phyloP scores from a whole-genome alignment of 257 asterid genomes.

The Solanum clarkiae region DNA sequence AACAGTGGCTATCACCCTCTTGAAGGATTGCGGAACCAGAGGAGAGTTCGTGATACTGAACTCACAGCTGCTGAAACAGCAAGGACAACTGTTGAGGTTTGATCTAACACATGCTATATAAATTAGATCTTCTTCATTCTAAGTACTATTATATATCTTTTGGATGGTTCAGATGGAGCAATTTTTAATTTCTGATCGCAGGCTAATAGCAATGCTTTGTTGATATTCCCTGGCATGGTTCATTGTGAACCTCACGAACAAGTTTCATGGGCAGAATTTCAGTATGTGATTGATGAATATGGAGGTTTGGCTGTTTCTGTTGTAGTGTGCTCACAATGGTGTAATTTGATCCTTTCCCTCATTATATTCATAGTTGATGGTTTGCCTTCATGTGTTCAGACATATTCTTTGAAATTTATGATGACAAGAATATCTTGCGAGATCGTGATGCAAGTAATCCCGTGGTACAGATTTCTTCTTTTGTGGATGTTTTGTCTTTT shows the following conservation, averaged over 20 bases:
- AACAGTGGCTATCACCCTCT: conserved; percentile 62
- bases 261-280: conserved; percentile 65
- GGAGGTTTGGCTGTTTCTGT: conserved; percentile 41
- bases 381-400: conserved; percentile 28
- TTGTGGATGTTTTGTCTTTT: background rate
- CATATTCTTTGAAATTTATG: conserved; percentile 55
- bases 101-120: background rate
- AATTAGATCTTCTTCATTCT: background rate
- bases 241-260: conserved; percentile 74
- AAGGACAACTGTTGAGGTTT: conserved; percentile 71
- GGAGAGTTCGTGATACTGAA: conserved; percentile 32
- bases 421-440: conserved; percentile 49
- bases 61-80: conserved; percentile 67
- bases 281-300: conserved; percentile 50
- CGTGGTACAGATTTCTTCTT: conserved; percentile 45
- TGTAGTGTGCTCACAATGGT: background rate
- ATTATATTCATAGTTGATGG: background rate
- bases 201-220: conserved; percentile 48
- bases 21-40: conserved; percentile 49
- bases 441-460: conserved; percentile 63
- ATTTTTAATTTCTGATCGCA: background rate
- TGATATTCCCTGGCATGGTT: conserved; percentile 48
- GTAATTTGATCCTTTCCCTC: background rate
- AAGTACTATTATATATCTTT: background rate
- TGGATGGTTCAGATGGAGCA: background rate